phyloP scores from a whole-genome alignment of 2,329 filamentous ascomycete species.

The Dryadomyces quercivorus region DNA sequence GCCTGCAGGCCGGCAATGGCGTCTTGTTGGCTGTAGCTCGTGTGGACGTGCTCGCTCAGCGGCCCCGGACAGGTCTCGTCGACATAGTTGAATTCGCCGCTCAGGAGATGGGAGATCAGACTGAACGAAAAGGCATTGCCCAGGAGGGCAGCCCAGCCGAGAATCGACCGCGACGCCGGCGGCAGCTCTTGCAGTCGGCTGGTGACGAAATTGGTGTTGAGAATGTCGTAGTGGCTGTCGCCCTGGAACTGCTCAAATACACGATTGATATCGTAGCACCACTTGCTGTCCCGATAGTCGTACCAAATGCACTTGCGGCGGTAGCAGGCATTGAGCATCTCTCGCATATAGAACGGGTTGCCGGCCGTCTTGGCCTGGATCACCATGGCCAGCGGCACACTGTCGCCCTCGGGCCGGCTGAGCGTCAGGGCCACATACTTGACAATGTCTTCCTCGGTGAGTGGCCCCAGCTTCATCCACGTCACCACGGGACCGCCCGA shows the following conservation, averaged over 20 bases:
- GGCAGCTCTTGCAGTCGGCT: constrained; percentile 68
- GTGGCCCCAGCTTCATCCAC: constrained; percentile 57
- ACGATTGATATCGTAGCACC: constrained; percentile 76
- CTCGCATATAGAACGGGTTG: constrained; percentile 82
- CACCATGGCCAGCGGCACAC: constrained; percentile 67
- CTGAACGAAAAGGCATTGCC: constrained; percentile 77
- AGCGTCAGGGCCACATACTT: constrained; percentile 75
- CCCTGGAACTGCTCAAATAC: constrained; percentile 77
- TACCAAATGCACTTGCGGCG: constrained; percentile 84
- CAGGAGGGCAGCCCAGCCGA: constrained; percentile 77
- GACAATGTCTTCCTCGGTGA: constrained; percentile 68
- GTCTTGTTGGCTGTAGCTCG: constrained; percentile 50
- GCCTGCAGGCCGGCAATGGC: constrained; percentile 70
- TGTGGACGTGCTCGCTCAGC: constrained; percentile 22
- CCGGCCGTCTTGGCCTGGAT: constrained; percentile 81
- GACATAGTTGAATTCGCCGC: constrained; percentile 56
- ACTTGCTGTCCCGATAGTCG: constrained; percentile 69
- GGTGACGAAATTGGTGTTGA: constrained; percentile 73
- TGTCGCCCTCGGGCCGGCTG: constrained; percentile 57
- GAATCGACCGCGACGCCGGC: constrained; percentile 57
- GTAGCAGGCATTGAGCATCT: constrained; percentile 81
- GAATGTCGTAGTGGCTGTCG: constrained; percentile 64
- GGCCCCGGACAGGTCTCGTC: constrained; percentile 25
- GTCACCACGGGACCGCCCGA: constrained; percentile 47
- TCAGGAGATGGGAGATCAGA: constrained; percentile 64